Evolutionary conservation across 1,284 basidiomycete genomes (phyloP).

Genomic region (Trichosporon sp.): DNA sequence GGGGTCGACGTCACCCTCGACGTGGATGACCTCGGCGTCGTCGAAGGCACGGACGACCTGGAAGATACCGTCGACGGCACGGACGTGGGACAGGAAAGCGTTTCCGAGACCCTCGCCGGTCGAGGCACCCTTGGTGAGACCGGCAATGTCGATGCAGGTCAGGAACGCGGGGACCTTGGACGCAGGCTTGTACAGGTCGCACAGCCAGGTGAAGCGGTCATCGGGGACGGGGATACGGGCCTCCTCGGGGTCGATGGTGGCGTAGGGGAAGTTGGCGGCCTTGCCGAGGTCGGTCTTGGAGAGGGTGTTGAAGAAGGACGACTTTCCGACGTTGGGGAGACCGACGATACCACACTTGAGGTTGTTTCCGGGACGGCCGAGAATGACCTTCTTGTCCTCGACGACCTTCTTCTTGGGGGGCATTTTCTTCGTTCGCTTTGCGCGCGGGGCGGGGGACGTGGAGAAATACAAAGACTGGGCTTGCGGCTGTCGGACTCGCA

Average conservation of each 20-base stretch:
- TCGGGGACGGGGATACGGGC: conserved; percentile 98
- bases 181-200: conserved; percentile 81
- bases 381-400: conserved; percentile 74
- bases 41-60: conserved; percentile 98
- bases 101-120: conserved; percentile 98
- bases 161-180: conserved; percentile 88
- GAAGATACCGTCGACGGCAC: conserved; percentile 98
- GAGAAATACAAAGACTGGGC: not conserved
- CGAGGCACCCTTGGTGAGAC: conserved; percentile 92
- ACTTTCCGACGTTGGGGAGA: conserved; percentile 90
- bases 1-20: conserved; percentile 97
- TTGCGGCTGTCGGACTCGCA: not conserved
- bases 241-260: conserved; percentile 83
- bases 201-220: conserved; percentile 89
- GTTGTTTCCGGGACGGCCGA: conserved; percentile 89
- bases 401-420: conserved; percentile 71
- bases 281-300: conserved; percentile 90
- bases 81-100: conserved; percentile 94
- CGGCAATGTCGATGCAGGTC: conserved; percentile 98
- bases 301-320: conserved; percentile 90
- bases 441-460: conserved; percentile 12
- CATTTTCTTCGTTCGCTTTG: conserved; percentile 61
- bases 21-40: conserved; percentile 97
- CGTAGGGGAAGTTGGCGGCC: conserved; percentile 97
- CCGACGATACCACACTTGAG: conserved; percentile 78